These are phyloP conservation scores for Tylopilus sp. DNA, from an alignment of 1,284 basidiomycete species.

Conservation along the genomic window DNA sequence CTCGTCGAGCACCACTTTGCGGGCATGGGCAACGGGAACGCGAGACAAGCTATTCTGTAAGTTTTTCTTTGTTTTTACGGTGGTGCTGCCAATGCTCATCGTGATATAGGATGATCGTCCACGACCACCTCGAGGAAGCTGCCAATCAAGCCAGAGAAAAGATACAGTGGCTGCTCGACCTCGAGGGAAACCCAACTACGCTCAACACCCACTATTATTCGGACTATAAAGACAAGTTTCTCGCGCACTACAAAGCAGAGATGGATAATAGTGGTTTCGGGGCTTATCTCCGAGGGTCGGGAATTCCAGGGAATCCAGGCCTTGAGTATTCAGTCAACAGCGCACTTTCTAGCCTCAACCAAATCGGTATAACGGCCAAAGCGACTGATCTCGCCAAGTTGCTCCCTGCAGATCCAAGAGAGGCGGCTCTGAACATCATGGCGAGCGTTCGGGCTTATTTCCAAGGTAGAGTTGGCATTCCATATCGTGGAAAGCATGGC, in stretches of 20 bases:
- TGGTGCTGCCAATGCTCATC: neutral
- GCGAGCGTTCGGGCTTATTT: conserved; percentile 69
- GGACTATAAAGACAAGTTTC: conserved; percentile 55
- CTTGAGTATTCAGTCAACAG: conserved; percentile 19
- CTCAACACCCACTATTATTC: conserved; percentile 55
- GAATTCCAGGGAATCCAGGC: no score
- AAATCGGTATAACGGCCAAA: conserved; percentile 42
- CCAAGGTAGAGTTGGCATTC: conserved; percentile 44
- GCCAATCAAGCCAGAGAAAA: conserved; percentile 38
- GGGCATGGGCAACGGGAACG: conserved; percentile 47
- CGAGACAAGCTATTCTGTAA: conserved; percentile 53
- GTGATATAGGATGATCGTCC: conserved; percentile 40
- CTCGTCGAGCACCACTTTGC: conserved; percentile 48
- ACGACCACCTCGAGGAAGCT: conserved; percentile 45
- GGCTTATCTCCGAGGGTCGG: conserved; percentile 10
- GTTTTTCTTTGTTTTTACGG: conserved; percentile 17
- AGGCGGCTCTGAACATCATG: conserved; percentile 59
- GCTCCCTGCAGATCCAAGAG: conserved; percentile 49
- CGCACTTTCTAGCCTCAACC: conserved; percentile 40
- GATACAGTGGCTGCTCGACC: conserved; percentile 48
- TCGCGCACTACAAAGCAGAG: conserved; percentile 43
- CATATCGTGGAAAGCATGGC: neutral
- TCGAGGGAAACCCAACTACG: conserved; percentile 52
- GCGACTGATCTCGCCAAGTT: conserved; percentile 49
- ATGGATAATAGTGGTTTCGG: conserved; percentile 35